phyloP scores from a whole-genome alignment of 1,284 basidiomycete species.

The Ganoderma lingzhi region DNA sequence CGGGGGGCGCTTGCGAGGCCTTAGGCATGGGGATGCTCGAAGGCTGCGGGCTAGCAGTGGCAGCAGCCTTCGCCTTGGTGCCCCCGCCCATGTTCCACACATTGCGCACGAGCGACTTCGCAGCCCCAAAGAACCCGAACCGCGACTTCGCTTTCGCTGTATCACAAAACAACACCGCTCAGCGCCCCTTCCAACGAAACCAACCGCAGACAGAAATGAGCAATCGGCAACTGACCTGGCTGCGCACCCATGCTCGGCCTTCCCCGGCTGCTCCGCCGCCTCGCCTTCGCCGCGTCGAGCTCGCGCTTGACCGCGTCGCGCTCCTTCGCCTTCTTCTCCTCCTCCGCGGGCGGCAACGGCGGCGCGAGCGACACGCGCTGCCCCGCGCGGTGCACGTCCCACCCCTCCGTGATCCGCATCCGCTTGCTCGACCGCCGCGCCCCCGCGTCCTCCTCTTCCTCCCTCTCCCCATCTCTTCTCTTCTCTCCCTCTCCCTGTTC shows the following conservation, averaged over 20 bases:
- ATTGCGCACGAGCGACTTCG: constrained; percentile 49
- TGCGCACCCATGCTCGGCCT: constrained; percentile 38
- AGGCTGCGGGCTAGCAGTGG: constrained; percentile 20
- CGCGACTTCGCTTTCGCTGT: constrained; percentile 44
- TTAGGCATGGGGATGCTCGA: constrained; percentile 39
- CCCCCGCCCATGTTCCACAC: constrained; percentile 47
- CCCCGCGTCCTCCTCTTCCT: constrained; percentile 44
- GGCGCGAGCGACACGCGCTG: constrained; percentile 46
- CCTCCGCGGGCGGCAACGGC: constrained; percentile 40
- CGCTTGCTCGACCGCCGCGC: constrained; percentile 50
- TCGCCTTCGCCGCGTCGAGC: constrained; percentile 67
- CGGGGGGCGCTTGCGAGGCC: constrained; percentile 15
- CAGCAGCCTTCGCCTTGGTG: constrained; percentile 27
- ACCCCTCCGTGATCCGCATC: constrained; percentile 44
- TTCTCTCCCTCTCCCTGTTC: constrained; percentile 30
- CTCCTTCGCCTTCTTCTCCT: constrained; percentile 54
- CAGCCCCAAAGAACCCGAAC: constrained; percentile 49
- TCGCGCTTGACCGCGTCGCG: constrained; percentile 66
- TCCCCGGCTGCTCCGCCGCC: constrained; percentile 70
- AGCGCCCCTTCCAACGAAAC: background rate
- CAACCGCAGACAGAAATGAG: background rate
- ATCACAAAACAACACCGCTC: background rate
- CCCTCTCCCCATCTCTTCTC: constrained; percentile 54
- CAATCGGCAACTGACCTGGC: constrained; percentile 35
- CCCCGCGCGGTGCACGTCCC: constrained; percentile 41